Evolutionary conservation across 179 eudicot species (phyloP), one percentile per base, ranked within the genome.

Genomic region (Silene noctiflora): DNA sequence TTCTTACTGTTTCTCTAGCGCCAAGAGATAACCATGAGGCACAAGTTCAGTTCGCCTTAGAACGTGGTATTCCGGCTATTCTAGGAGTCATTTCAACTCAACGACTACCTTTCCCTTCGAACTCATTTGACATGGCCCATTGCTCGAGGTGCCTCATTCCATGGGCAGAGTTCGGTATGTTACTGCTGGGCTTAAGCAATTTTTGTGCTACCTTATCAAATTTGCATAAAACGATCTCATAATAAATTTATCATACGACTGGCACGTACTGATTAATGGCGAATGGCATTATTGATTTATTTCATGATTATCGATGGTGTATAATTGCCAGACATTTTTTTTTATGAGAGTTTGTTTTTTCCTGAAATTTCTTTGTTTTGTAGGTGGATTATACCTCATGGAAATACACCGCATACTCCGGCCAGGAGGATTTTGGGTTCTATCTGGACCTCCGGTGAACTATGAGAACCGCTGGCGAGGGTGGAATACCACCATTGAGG

Each of bases 111-210:
- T 94, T 92, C 76, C 97, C 98, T 61, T 92, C 98, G 10, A 94
- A 81, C 85, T 89, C 98, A 29, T 94, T 92, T 69, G 98, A 94
- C 76, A 90, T 94, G 97, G 97, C 98, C 79, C 98, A 94, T 74
- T 94, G 98, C 88, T 94, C 98, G 6, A 88, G 98, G 81, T 94
- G 98, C 85, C 90, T 94, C 53, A 94, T 94, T 75, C 98, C 98
- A 27, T 94, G 98, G 98, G 88, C 97, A 3, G 97, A 94, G 84
- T 94, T 92, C 74, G 97, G 98, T 94, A 88, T 75, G 81, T 73
- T 27, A 17, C 33, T 46, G 53, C 51, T 44, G 14, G 14, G 13
- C 51, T 44, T 44, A 44, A 44, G 51, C 51, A 10, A 44, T 11
- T 44, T 11, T 44, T 44, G 14, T 39, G 46, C 46, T n/a, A n/a